Conservation (phyloP, 257 asterid genomes). For the Nicotiana noctiflora region DNA sequence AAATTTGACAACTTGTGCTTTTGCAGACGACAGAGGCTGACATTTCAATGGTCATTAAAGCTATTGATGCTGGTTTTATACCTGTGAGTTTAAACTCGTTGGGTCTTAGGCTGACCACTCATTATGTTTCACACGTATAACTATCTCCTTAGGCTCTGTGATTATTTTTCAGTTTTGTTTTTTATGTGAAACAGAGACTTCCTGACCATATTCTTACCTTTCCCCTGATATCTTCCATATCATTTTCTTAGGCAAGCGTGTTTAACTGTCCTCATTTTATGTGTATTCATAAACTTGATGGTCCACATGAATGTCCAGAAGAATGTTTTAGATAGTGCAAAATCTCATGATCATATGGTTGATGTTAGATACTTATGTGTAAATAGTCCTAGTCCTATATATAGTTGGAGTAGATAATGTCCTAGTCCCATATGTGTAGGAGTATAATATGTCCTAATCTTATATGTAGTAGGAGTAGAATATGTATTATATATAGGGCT, state of each 20-base stretch:
- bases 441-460: no score
- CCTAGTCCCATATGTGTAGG: no score
- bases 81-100: slow-evolving; percentile 58
- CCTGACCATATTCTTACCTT: background rate
- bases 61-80: slow-evolving; percentile 67
- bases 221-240: background rate
- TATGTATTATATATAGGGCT: no score
- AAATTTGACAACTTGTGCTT: slow-evolving; percentile 11
- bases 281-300: background rate
- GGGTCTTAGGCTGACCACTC: background rate
- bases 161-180: background rate
- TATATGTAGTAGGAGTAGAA: no score
- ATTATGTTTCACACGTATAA: background rate
- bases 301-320: background rate
- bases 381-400: no score
- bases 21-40: slow-evolving; percentile 68
- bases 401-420: no score
- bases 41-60: slow-evolving; percentile 44
- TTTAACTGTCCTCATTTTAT: background rate
- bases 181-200: background rate
- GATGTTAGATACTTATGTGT: no score
- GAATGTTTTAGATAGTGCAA: background rate
- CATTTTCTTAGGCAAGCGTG: background rate
- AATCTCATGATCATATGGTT: background rate
- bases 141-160: background rate